These are phyloP conservation scores for Carex kokanica DNA, from an alignment of 176 grass and related monocot species.

Conservation along the genomic window DNA sequence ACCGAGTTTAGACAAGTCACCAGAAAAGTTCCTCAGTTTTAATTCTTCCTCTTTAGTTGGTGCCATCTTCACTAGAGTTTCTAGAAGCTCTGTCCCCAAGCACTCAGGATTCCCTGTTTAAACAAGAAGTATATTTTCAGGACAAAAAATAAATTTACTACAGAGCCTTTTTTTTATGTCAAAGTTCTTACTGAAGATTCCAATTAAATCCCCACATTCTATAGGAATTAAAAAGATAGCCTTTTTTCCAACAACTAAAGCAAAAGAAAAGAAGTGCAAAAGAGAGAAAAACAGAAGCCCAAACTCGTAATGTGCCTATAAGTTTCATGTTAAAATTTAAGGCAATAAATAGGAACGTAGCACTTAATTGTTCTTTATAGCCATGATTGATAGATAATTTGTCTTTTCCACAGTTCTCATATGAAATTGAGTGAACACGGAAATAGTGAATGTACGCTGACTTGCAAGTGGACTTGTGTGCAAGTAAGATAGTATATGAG, in stretches of 20 bases:
- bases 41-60: constrained; percentile 97
- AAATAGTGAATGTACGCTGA: not conserved
- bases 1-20: constrained; percentile 69
- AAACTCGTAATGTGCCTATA: not conserved
- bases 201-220: not conserved
- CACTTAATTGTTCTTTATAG: not conserved
- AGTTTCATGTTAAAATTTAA: not conserved
- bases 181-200: not conserved
- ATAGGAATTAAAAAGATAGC: not conserved
- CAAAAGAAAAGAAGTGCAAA: not conserved
- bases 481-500: not conserved
- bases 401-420: not conserved
- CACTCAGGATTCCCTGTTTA: constrained; percentile 77
- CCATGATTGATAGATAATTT: constrained; percentile 11
- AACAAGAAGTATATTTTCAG: not conserved
- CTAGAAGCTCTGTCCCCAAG: constrained; percentile 85
- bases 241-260: not conserved
- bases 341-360: not conserved
- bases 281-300: not conserved
- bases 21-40: constrained; percentile 69
- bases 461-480: not conserved
- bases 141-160: not conserved
- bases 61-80: constrained; percentile 99
- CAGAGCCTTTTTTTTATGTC: not conserved
- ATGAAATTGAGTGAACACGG: not conserved